Percentiles rank a stretch among this genome's conserved stretches.
Conservation (phyloP, 1,284 basidiomycete species). For the Fomitiporia mediterranea region DNA sequence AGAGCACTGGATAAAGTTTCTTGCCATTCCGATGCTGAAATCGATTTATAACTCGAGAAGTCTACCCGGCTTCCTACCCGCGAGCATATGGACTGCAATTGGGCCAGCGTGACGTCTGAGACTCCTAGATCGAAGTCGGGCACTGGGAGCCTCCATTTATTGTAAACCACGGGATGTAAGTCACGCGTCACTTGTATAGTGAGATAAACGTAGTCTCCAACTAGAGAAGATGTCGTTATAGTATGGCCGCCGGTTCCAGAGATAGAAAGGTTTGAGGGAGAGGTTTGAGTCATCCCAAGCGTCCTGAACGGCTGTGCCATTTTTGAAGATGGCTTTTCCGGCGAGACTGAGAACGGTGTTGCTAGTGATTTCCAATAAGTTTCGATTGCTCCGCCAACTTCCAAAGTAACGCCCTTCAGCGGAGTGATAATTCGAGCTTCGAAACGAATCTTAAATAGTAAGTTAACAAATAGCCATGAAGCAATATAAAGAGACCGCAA, state of each 20-base stretch:
- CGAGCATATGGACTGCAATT: slow-evolving; percentile 69
- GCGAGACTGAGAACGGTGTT: slow-evolving; percentile 31
- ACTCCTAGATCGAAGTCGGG: slow-evolving; percentile 76
- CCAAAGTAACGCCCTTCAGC: slow-evolving; percentile 91
- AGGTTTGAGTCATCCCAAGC: slow-evolving; percentile 55
- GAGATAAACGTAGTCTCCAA: slow-evolving; percentile 82
- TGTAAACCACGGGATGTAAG: slow-evolving; percentile 78
- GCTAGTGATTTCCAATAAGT: slow-evolving; percentile 96
- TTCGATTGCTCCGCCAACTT: slow-evolving; percentile 92
- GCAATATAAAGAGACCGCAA: slow-evolving; percentile 20
- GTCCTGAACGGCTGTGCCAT: slow-evolving; percentile 24
- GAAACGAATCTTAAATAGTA: slow-evolving; percentile 66
- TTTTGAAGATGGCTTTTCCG: slow-evolving; percentile 6
- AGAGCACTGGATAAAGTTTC: slow-evolving; percentile 50
- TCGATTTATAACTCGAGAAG: slow-evolving; percentile 26
- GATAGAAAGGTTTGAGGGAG: slow-evolving; percentile 55
- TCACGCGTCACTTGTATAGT: slow-evolving; percentile 93
- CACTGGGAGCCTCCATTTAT: slow-evolving; percentile 70
- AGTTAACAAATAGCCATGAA: slow-evolving; percentile 12
- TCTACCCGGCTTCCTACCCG: slow-evolving; percentile 43
- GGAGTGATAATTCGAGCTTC: slow-evolving; percentile 86
- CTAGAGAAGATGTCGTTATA: slow-evolving; percentile 81
- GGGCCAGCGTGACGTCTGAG: slow-evolving; percentile 74
- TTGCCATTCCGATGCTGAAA: slow-evolving; percentile 54
- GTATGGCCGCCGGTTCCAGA: slow-evolving; percentile 44